phyloP scores from a whole-genome alignment of 2,329 filamentous ascomycete species.

The Colletotrichum coccodes region DNA sequence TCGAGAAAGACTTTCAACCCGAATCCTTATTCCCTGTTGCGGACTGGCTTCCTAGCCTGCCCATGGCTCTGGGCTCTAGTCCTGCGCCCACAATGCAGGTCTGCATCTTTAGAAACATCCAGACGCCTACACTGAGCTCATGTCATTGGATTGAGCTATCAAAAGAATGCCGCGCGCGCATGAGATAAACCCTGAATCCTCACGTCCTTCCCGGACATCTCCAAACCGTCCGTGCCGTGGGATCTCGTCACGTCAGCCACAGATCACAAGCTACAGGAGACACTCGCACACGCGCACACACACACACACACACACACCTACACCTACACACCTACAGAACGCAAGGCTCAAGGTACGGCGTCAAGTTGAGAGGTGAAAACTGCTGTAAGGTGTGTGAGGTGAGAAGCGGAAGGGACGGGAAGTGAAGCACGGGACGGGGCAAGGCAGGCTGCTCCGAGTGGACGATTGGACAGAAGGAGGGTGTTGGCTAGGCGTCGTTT shows the following conservation, averaged over 20 bases:
- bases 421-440: background rate
- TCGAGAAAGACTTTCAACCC: slow-evolving; percentile 5
- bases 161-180: background rate
- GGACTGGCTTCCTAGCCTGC: background rate
- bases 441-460: background rate
- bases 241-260: slow-evolving; percentile 28
- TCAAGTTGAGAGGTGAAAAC: background rate
- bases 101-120: slow-evolving; percentile 13
- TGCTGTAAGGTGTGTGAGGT: no score
- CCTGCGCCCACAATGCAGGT: background rate
- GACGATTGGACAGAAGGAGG: background rate
- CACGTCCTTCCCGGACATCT: slow-evolving; percentile 31
- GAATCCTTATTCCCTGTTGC: background rate
- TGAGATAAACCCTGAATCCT: slow-evolving; percentile 27
- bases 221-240: slow-evolving; percentile 29
- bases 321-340: background rate
- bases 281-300: background rate
- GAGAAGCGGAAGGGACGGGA: background rate
- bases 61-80: background rate
- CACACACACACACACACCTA: background rate
- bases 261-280: slow-evolving; percentile 12
- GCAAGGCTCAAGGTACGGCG: background rate
- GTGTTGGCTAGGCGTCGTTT: background rate
- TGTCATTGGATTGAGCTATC: background rate
- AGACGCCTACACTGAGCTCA: background rate